Base-by-base conservation (phyloP, 2,329 filamentous ascomycete species). In the Fusarium multiceps region DNA sequence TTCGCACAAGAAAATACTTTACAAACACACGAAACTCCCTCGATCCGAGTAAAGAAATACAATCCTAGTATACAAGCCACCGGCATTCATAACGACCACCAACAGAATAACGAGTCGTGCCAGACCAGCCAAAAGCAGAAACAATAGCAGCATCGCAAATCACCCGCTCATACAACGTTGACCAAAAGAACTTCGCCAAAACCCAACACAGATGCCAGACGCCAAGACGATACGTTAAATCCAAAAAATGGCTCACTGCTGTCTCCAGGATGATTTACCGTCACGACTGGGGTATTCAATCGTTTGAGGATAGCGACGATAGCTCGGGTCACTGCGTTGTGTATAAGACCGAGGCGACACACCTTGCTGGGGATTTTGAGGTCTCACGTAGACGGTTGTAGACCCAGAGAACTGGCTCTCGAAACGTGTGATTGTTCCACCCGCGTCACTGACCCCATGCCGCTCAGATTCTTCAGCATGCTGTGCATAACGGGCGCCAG, bases 361-460 rank as follows among this genome's bases (percentile, higher is more conserved):
- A 13, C 8, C 30, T 9, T 30, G 47, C 25, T 49, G 49, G 14
- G 20, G 4, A 23, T 25, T 27, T 9, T 25, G 50, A 11, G 32
- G 16, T 16, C 1, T 14, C 32, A 40, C 4, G 27, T 48, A 37
- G n/a, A 4, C 12, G 42, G 21, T 21, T 10, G 12, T 11, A 37
- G 37, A 25, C 13, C 20, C 9, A 14, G 58, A 40, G 47, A 68
- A 68, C 16, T 41, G 58, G 14, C 10, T 48, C 7, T 63, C 43
- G 45, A 68, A 68, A 32, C 14, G 18, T 20, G 28, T 43, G 25
- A 68, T 68, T 13, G 40, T 37, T 23, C 28, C 16, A n/a, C 7
- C 14, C 30, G 48, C 65, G 28, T 40, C 14, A 12, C 18, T 37
- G 16, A 27, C 45, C 18, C 51, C 58, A 12, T 30, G n/a, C 9